Percentiles rank a stretch among this genome's conserved stretches.
Evolutionary conservation across 768 basidiomycete genomes (phyloP).

Genomic region (Stropharia rugosoannulata): DNA sequence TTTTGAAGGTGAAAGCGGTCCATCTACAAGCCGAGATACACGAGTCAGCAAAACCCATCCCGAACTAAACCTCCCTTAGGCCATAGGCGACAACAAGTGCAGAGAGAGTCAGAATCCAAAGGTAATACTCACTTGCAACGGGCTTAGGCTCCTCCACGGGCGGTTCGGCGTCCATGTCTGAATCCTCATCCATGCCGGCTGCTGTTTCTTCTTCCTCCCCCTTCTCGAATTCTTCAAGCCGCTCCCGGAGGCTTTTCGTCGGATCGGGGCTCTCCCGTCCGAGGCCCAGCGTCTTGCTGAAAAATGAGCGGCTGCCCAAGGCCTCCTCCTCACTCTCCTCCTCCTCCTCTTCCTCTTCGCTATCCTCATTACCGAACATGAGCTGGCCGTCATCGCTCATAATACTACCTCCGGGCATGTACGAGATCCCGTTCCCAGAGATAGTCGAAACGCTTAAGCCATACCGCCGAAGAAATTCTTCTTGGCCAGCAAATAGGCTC

Average conservation of each 20-base stretch:
- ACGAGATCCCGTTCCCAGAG: slow-evolving; percentile 62
- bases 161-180: slow-evolving; percentile 36
- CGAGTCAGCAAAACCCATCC: neutral
- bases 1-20: slow-evolving; percentile 8
- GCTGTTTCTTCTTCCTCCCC: slow-evolving; percentile 33
- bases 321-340: slow-evolving; percentile 48
- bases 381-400: slow-evolving; percentile 47
- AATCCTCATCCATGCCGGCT: slow-evolving; percentile 31
- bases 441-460: slow-evolving; percentile 25
- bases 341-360: slow-evolving; percentile 59
- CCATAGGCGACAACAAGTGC: neutral
- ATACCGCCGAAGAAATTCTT: slow-evolving; percentile 26
- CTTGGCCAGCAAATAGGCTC: slow-evolving; percentile 27
- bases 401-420: slow-evolving; percentile 53
- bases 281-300: slow-evolving; percentile 46
- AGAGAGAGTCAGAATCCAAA: neutral
- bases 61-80: neutral
- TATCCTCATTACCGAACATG: slow-evolving; percentile 68
- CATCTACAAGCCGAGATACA: neutral
- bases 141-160: slow-evolving; percentile 21
- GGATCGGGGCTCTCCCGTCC: slow-evolving; percentile 49
- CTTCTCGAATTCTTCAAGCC: slow-evolving; percentile 62
- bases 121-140: slow-evolving; percentile 3
- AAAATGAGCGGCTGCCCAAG: slow-evolving; percentile 41
- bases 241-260: slow-evolving; percentile 55